phyloP scores from a whole-genome alignment of 179 eudicot genomes.

The Drosera spatulata region DNA sequence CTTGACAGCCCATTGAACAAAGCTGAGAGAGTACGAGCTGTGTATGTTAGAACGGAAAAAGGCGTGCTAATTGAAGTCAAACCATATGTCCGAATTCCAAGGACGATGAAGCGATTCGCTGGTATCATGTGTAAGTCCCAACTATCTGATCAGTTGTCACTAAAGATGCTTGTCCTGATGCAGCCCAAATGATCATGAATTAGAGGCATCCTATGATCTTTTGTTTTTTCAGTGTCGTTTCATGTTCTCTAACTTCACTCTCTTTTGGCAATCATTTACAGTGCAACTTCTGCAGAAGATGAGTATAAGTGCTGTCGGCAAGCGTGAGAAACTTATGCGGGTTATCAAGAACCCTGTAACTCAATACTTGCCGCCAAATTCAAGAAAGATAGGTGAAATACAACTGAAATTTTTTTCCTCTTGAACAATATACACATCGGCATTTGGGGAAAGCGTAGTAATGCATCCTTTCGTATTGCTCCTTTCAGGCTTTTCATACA shows the following conservation, averaged over 20 bases:
- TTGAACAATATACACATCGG: neutral
- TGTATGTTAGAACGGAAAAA: conserved; percentile 83
- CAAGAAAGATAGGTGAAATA: conserved; percentile 72
- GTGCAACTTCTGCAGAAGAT: conserved; percentile 85
- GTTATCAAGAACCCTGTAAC: conserved; percentile 88
- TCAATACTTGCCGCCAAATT: conserved; percentile 67
- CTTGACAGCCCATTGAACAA: conserved; percentile 87
- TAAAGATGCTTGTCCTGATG: neutral
- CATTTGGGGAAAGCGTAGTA: neutral
- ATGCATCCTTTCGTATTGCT: no score
- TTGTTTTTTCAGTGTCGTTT: neutral
- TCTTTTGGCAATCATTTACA: conserved; percentile 18
- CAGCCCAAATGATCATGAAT: neutral
- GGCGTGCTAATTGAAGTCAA: conserved; percentile 81
- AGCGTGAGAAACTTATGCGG: conserved; percentile 77
- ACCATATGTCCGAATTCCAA: conserved; percentile 89
- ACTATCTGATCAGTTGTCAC: neutral
- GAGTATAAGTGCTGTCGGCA: conserved; percentile 73
- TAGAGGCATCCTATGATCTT: neutral
- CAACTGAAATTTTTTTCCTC: neutral
- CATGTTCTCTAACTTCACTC: neutral
- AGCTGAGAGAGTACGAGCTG: conserved; percentile 64
- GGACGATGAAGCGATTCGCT: conserved; percentile 85
- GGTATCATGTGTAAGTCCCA: conserved; percentile 85
- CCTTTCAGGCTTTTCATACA: conserved; percentile 71